Conservation (phyloP, 2,329 filamentous ascomycete genomes). For the Claviceps sp. region DNA sequence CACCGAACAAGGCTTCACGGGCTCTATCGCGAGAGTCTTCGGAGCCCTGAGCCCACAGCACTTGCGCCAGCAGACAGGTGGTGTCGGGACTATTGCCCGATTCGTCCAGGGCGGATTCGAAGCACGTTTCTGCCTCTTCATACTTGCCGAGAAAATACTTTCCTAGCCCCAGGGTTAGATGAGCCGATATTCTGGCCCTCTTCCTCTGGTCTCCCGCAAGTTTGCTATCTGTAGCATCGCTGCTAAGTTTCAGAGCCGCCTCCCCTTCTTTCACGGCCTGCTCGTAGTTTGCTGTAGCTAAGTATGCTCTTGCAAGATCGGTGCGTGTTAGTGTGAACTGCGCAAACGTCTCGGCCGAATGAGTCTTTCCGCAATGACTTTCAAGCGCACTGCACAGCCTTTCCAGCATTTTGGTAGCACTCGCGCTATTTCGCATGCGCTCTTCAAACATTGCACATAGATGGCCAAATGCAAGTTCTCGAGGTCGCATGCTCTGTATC, state of each 20-base stretch:
- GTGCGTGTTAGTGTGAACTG: conserved; percentile 73
- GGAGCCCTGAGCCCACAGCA: conserved; percentile 81
- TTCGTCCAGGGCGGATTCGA: conserved; percentile 67
- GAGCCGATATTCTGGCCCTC: conserved; percentile 67
- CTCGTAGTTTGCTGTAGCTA: conserved; percentile 53
- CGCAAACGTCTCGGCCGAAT: conserved; percentile 60
- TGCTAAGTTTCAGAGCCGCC: conserved; percentile 64
- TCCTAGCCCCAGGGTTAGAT: conserved; percentile 74
- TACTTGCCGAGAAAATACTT: conserved; percentile 57
- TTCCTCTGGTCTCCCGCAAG: conserved; percentile 50
- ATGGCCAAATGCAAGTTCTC: conserved; percentile 61
- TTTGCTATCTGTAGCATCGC: conserved; percentile 55
- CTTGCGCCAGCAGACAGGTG: conserved; percentile 75
- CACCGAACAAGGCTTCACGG: conserved; percentile 64
- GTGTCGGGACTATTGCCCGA: conserved; percentile 67
- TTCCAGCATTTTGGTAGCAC: conserved; percentile 51
- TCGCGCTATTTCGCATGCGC: conserved; percentile 54
- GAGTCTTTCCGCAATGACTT: conserved; percentile 69
- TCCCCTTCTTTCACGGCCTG: conserved; percentile 69
- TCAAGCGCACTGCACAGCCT: conserved; percentile 59
- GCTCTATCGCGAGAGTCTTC: conserved; percentile 63
- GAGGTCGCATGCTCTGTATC: conserved; percentile 55
- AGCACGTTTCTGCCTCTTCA: conserved; percentile 61
- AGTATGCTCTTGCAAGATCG: conserved; percentile 72
- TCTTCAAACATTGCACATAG: conserved; percentile 72